Conservation (phyloP, 2,329 filamentous ascomycete species). For the Pseudohalonectria lignicola region DNA sequence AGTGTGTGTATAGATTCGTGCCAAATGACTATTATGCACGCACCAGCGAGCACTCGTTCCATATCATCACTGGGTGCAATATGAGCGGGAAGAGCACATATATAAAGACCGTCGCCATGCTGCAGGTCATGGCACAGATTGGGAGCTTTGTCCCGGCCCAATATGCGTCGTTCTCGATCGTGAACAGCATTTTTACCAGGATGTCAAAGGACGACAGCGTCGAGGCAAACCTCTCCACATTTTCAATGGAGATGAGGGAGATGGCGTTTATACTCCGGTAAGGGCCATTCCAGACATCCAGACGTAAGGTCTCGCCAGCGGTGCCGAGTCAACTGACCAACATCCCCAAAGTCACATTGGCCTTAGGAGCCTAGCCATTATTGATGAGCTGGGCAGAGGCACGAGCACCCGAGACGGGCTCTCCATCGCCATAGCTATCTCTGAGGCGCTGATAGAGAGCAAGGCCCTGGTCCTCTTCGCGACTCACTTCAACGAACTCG, state of each 20-base stretch:
- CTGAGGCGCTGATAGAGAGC: constrained; percentile 75
- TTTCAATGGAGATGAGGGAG: constrained; percentile 90
- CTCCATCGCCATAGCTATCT: constrained; percentile 80
- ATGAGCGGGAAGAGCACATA: constrained; percentile 99
- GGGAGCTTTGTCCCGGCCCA: constrained; percentile 82
- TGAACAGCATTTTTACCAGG: constrained; percentile 76
- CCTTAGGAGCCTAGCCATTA: constrained; percentile 63
- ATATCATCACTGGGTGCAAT: constrained; percentile 91
- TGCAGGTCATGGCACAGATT: constrained; percentile 88
- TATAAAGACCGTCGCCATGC: constrained; percentile 72
- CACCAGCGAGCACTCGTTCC: constrained; percentile 69
- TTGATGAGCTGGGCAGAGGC: constrained; percentile 86
- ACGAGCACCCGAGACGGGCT: constrained; percentile 84
- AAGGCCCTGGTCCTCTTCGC: constrained; percentile 81
- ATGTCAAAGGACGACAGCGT: constrained; percentile 80
- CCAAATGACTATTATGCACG: constrained; percentile 84
- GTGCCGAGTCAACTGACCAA: too few relatives aligned
- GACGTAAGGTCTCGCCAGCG: too few relatives aligned
- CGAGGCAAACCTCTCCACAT: constrained; percentile 85
- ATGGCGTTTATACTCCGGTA: constrained; percentile 82
- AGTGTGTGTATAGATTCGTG: too few relatives aligned
- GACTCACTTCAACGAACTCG: constrained; percentile 79
- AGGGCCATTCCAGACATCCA: too few relatives aligned
- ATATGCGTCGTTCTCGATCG: constrained; percentile 71
- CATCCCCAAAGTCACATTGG: constrained; percentile 68